A percentile compares a stretch with the other conserved stretches of the same genome.
phyloP scores from a whole-genome alignment of 2,329 filamentous ascomycete species.

The Fusarium citri region DNA sequence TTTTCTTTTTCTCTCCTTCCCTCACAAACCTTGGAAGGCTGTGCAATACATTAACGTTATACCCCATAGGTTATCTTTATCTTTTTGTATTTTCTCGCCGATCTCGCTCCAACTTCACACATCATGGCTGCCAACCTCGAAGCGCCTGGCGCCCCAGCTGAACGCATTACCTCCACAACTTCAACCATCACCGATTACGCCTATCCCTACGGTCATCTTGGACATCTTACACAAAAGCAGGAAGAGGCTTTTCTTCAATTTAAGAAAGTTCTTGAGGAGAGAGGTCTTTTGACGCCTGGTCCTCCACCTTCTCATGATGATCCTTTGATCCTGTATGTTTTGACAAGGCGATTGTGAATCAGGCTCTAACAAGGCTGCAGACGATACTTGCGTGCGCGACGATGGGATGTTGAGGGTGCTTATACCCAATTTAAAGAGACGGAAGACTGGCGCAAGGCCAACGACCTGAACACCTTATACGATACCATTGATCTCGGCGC shows the following conservation, averaged over 20 bases:
- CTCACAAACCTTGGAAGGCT: constrained; percentile 7
- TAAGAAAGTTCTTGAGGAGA: constrained; percentile 74
- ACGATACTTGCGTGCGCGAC: constrained; percentile 86
- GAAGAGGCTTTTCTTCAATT: constrained; percentile 75
- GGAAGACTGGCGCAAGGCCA: constrained; percentile 85
- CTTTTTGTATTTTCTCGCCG: background rate
- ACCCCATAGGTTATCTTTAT: constrained; percentile 5
- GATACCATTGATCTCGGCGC: constrained; percentile 86
- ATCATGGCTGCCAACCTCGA: constrained; percentile 46
- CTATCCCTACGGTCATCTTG: constrained; percentile 83
- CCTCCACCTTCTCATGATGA: constrained; percentile 76
- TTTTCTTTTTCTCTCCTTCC: constrained; percentile 13
- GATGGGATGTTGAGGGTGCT: constrained; percentile 82
- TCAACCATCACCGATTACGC: constrained; percentile 55
- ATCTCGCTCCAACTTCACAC: constrained; percentile 10
- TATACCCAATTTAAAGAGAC: constrained; percentile 88
- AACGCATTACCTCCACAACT: constrained; percentile 47
- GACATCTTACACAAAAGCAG: constrained; percentile 78
- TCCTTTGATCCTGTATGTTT: constrained; percentile 74
- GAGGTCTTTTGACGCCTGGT: constrained; percentile 70
- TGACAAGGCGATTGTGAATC: constrained; percentile 6
- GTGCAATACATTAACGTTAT: background rate
- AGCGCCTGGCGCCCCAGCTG: constrained; percentile 41
- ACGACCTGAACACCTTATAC: constrained; percentile 83
- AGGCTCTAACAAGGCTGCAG: constrained; percentile 58